Percentiles rank a stretch among this genome's conserved stretches.
These are phyloP conservation scores for Flaveria trinervia DNA, from an alignment of 129 eudicot species.

Conservation along the genomic window DNA sequence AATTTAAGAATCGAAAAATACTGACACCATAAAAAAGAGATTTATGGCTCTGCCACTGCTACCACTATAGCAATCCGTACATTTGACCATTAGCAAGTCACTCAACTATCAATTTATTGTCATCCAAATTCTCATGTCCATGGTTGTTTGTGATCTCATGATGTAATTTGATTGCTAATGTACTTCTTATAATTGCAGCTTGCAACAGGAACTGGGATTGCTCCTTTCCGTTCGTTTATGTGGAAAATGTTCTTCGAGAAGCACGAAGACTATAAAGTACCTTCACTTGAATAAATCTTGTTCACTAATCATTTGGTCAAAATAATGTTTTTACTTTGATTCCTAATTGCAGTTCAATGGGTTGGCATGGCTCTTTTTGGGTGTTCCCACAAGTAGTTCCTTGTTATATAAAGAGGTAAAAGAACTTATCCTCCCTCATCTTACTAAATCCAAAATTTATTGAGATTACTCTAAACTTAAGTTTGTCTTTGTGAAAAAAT, in stretches of 20 bases:
- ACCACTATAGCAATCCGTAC: no score
- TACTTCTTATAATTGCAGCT: constrained; percentile 52
- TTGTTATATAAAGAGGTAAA: constrained; percentile 92
- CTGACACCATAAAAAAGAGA: no score
- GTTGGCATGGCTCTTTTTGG: constrained; percentile 99
- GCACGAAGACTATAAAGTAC: constrained; percentile 86
- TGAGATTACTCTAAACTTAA: not conserved
- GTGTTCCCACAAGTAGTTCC: constrained; percentile 99
- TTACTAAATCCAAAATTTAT: not conserved
- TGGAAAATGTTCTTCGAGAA: constrained; percentile 99
- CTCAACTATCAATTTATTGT: not conserved
- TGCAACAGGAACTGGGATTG: constrained; percentile 99
- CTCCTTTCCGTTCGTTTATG: constrained; percentile 95
- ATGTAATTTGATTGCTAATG: constrained; percentile 11
- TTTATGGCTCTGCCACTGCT: no score
- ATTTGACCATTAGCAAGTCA: not conserved
- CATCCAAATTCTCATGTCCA: not conserved
- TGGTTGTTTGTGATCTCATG: not conserved
- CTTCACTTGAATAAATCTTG: constrained; percentile 1
- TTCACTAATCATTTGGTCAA: constrained; percentile 10
- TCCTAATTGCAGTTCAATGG: constrained; percentile 77
- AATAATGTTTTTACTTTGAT: not conserved
- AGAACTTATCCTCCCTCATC: not conserved
- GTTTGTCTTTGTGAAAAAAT: constrained; percentile 17
- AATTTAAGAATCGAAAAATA: no score